phyloP scores from a whole-genome alignment of 2,329 filamentous ascomycete genomes.

The Colletotrichum tabaci region DNA sequence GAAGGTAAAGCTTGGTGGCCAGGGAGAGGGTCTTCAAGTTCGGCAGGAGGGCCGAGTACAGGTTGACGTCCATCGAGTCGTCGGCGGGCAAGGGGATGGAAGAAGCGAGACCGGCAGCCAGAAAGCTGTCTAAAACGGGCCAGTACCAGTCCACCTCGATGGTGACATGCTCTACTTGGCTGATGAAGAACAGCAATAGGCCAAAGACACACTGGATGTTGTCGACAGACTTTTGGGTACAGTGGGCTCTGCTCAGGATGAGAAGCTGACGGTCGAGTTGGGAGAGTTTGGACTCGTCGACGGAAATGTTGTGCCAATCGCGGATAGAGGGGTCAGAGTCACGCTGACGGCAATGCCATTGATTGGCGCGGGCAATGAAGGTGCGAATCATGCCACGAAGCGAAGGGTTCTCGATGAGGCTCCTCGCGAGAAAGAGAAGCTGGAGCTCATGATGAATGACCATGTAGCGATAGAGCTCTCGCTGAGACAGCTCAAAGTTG shows the following conservation, averaged over 20 bases:
- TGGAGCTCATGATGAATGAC: not conserved
- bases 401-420: conserved; percentile 25
- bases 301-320: not conserved
- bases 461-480: conserved; percentile 29
- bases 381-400: not conserved
- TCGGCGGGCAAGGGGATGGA: not conserved
- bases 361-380: not conserved
- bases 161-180: not conserved
- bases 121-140: not conserved
- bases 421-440: conserved; percentile 15
- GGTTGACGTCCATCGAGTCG: too few relatives aligned
- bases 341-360: not conserved
- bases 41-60: not conserved
- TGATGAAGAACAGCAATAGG: conserved; percentile 15
- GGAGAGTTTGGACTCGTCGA: conserved; percentile 12
- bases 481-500: not conserved
- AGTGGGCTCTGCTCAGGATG: conserved; percentile 5
- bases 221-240: not conserved
- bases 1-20: not conserved
- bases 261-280: conserved; percentile 16
- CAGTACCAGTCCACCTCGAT: not conserved
- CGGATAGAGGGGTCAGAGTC: not conserved
- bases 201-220: conserved; percentile 24
- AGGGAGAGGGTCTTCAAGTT: not conserved
- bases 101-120: conserved; percentile 17